Conservation (phyloP, 1,139 yeast genomes). For the Saccharomyces pastorianus region DNA sequence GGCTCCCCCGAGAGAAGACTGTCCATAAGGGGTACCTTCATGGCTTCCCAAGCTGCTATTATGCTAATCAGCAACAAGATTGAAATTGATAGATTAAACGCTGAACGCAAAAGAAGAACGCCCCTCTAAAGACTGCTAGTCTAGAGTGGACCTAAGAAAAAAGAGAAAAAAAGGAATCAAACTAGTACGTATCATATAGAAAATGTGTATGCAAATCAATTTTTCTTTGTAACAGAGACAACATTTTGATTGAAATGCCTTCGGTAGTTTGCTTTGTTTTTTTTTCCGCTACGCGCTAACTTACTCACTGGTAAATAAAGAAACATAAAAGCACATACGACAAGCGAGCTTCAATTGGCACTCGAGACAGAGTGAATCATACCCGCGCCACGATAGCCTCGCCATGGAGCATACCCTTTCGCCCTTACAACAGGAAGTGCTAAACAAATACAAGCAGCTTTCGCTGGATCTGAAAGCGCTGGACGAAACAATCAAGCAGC, state of each 20-base stretch:
- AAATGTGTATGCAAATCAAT: background rate
- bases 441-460: slow-evolving; percentile 22
- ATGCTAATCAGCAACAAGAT: slow-evolving; percentile 70
- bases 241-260: too few relatives aligned
- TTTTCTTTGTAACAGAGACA: background rate
- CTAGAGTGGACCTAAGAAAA: background rate
- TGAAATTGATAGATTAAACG: slow-evolving; percentile 33
- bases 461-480: slow-evolving; percentile 23
- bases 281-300: background rate
- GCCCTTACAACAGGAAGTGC: slow-evolving; percentile 25
- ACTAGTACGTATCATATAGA: too few relatives aligned
- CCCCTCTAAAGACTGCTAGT: background rate
- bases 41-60: slow-evolving; percentile 69
- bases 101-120: slow-evolving; percentile 7
- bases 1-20: slow-evolving; percentile 52
- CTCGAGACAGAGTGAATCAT: background rate
- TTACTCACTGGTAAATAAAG: background rate
- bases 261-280: too few relatives aligned
- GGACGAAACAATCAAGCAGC: slow-evolving; percentile 24
- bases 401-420: background rate
- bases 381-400: background rate
- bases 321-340: background rate
- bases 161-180: background rate
- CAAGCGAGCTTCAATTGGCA: background rate
- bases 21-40: slow-evolving; percentile 61